These are phyloP conservation scores for Neocallimastix lanati DNA, from an alignment of 192 early-diverging fungal species.

Conservation along the genomic window DNA sequence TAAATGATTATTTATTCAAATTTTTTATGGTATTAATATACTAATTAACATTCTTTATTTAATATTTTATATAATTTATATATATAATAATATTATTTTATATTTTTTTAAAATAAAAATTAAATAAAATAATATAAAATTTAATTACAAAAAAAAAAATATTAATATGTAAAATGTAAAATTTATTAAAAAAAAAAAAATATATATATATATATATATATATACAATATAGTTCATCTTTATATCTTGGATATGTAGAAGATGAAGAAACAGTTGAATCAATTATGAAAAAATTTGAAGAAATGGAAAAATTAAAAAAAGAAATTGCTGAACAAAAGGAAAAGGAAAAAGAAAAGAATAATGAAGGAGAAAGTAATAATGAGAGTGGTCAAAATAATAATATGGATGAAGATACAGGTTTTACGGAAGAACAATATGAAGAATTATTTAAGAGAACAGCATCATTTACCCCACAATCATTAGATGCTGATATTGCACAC, in stretches of 20 bases:
- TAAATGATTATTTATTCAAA: too few species aligned
- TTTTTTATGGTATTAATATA: too few species aligned
- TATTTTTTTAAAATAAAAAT: too few species aligned
- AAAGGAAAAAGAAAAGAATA: neutral
- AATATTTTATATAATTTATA: too few species aligned
- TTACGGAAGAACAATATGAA: conserved; percentile 63
- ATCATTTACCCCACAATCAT: conserved; percentile 57
- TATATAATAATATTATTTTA: too few species aligned
- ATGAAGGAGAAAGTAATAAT: neutral
- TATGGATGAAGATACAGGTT: conserved; percentile 13
- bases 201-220: too few species aligned
- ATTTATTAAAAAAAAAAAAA: too few species aligned
- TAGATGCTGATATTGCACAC: conserved; percentile 30
- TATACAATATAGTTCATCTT: conserved; percentile 21
- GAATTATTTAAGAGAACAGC: conserved; percentile 82
- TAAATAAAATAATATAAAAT: too few species aligned
- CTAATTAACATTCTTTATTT: too few species aligned
- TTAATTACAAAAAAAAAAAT: too few species aligned
- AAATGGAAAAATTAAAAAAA: conserved; percentile 71
- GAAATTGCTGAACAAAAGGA: conserved; percentile 35
- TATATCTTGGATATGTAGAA: conserved; percentile 91
- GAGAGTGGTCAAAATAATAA: neutral
- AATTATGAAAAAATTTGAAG: conserved; percentile 97
- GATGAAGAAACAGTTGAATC: conserved; percentile 89
- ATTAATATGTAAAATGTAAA: too few species aligned